Conservation (phyloP, 345 rosid genomes). For the Salix udensis region DNA sequence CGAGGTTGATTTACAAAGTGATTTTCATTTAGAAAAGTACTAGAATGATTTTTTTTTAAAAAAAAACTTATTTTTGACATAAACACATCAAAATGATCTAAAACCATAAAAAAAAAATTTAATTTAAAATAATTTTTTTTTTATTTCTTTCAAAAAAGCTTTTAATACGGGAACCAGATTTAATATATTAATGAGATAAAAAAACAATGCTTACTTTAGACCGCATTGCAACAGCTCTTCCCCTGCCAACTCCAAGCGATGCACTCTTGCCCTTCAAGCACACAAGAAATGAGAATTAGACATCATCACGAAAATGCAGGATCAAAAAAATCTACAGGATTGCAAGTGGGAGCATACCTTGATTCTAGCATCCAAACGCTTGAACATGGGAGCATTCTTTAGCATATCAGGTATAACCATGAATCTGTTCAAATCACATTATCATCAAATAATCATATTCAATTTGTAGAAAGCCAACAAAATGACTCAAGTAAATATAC, state of each 20-base stretch:
- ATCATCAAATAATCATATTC: background rate
- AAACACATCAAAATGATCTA: too few relatives aligned
- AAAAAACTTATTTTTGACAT: too few relatives aligned
- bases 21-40: too few relatives aligned
- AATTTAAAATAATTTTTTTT: too few relatives aligned
- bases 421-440: conserved; percentile 53
- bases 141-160: too few relatives aligned
- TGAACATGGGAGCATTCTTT: conserved; percentile 97
- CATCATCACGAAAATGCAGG: background rate
- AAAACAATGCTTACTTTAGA: conserved; percentile 63
- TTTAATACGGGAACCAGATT: too few relatives aligned
- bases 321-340: background rate
- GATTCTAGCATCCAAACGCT: conserved; percentile 79
- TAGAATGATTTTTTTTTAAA: too few relatives aligned
- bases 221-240: conserved; percentile 85
- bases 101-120: too few relatives aligned
- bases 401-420: conserved; percentile 99
- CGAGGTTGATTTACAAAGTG: too few relatives aligned
- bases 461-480: background rate
- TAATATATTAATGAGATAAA: background rate
- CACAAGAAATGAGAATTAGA: conserved; percentile 1
- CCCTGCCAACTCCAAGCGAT: conserved; percentile 86
- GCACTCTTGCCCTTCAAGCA: conserved; percentile 82
- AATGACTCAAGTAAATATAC: background rate
- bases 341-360: conserved; percentile 43